These are phyloP conservation scores for Sorghum bicolor DNA, from an alignment of 176 grass and related monocot species.

Conservation along the genomic window Sorghum_bicolor_NCBIv3 NC_012873.2:60686001-60686500, in stretches of 20 bases:
- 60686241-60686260: neutral
- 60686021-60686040: neutral
- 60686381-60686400: neutral
- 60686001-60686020: slow-evolving; percentile 22
- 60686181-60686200: slow-evolving; percentile 25
- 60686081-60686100: slow-evolving; percentile 29
- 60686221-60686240: slow-evolving; percentile 22
- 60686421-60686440: neutral
- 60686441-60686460: neutral
- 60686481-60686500: neutral
- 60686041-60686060: slow-evolving; percentile 5
- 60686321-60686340: slow-evolving; percentile 22
- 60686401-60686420: neutral
- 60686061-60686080: slow-evolving; percentile 14
- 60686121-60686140: slow-evolving; percentile 36
- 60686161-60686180: slow-evolving; percentile 20
- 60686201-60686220: slow-evolving; percentile 27
- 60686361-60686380: neutral
- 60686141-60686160: slow-evolving; percentile 18
- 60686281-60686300: slow-evolving; percentile 30
- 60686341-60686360: neutral
- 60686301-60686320: slow-evolving; percentile 28
- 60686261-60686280: slow-evolving; percentile 3
- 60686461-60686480: neutral
- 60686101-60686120: slow-evolving; percentile 37